A percentile compares a stretch with the other conserved stretches of the same genome.
Conservation (phyloP, 2,329 filamentous ascomycete genomes). For the Exophiala calicioides region DNA sequence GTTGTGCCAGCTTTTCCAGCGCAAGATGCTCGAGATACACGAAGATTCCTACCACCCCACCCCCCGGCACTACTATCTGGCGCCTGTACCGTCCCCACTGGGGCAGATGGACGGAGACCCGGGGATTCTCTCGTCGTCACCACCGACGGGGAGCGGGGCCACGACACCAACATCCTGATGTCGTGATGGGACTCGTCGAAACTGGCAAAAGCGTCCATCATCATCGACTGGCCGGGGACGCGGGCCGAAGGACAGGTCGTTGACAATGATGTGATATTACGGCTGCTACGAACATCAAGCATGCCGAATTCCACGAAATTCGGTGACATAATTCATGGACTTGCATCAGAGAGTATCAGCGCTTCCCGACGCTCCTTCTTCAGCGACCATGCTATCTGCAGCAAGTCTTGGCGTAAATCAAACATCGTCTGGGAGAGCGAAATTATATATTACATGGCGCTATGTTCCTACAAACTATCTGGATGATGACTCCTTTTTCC, state of each 20-base stretch:
- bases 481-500: no score
- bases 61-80: slow-evolving; percentile 16
- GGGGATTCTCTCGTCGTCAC: slow-evolving; percentile 6
- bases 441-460: no score
- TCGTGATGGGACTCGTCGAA: slow-evolving; percentile 18
- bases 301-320: no score
- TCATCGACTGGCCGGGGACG: neutral
- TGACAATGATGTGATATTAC: no score
- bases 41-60: slow-evolving; percentile 12
- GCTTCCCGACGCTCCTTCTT: no score
- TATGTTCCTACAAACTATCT: no score
- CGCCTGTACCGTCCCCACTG: slow-evolving; percentile 13
- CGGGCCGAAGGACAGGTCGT: slow-evolving; percentile 7
- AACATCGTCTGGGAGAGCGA: no score
- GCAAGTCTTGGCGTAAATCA: no score
- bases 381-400: no score
- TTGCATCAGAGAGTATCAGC: no score
- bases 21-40: slow-evolving; percentile 15
- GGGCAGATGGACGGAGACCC: slow-evolving; percentile 7
- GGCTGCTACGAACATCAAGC: slow-evolving; percentile 9
- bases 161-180: slow-evolving; percentile 13
- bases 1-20: slow-evolving; percentile 18
- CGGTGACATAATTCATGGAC: no score
- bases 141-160: slow-evolving; percentile 3
- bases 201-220: slow-evolving; percentile 12